A percentile compares a stretch with the other conserved stretches of the same genome.
phyloP scores from a whole-genome alignment of 2,329 filamentous ascomycete genomes.

The Teratosphaeria viscida region DNA sequence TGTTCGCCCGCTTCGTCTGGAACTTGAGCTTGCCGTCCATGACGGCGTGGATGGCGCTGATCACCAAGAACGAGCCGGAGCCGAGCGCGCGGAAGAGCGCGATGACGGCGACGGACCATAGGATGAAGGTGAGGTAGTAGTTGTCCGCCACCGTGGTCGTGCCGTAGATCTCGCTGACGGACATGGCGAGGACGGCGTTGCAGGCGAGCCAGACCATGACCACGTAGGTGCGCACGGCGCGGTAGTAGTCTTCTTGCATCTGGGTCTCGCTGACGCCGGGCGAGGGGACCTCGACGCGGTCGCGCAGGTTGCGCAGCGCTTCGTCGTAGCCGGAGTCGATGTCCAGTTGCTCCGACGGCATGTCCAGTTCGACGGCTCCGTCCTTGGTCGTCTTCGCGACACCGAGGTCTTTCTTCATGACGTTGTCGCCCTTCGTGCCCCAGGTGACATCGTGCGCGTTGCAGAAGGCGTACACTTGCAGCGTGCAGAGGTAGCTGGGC shows the following conservation, averaged over 20 bases:
- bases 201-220: slow-evolving; percentile 88
- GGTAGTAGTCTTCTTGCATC: slow-evolving; percentile 97
- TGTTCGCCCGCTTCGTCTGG: slow-evolving; percentile 15
- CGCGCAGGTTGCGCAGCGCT: slow-evolving; percentile 87
- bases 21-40: slow-evolving; percentile 74
- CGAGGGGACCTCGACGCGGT: slow-evolving; percentile 71
- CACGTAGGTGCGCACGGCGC: slow-evolving; percentile 94
- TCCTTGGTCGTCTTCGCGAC: slow-evolving; percentile 65
- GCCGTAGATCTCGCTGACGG: slow-evolving; percentile 75
- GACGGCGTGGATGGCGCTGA: slow-evolving; percentile 73
- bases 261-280: slow-evolving; percentile 59
- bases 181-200: slow-evolving; percentile 90
- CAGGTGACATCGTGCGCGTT: slow-evolving; percentile 98
- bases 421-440: slow-evolving; percentile 98
- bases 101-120: slow-evolving; percentile 80
- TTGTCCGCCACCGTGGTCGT: slow-evolving; percentile 64
- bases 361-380: slow-evolving; percentile 83
- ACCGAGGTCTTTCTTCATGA: slow-evolving; percentile 84
- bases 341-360: slow-evolving; percentile 95
- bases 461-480: slow-evolving; percentile 98
- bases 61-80: slow-evolving; percentile 66
- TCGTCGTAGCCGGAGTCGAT: slow-evolving; percentile 98
- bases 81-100: slow-evolving; percentile 84
- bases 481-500: slow-evolving; percentile 87
- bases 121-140: slow-evolving; percentile 82